These are phyloP conservation scores for Eleusine coracana DNA, from an alignment of 176 grass and related monocot species.

Conservation along the genomic window DNA sequence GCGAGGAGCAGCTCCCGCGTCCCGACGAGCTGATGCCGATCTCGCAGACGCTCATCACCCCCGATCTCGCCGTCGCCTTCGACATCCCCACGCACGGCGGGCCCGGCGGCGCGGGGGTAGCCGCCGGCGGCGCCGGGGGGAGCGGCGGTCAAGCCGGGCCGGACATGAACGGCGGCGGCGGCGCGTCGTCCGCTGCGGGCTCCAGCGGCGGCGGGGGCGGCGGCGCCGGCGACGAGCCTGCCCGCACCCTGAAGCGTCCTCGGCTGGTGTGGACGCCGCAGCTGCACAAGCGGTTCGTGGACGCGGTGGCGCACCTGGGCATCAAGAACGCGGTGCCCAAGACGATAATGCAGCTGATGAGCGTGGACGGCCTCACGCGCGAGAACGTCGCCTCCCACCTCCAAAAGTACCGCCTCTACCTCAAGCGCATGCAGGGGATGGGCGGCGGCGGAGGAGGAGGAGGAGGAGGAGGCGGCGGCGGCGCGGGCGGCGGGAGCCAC, in stretches of 20 bases:
- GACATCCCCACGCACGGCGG: conserved; percentile 63
- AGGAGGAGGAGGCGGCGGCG: conserved; percentile 10
- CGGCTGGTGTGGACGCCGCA: conserved; percentile 92
- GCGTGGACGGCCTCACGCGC: conserved; percentile 88
- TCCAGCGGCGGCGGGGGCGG: conserved; percentile 46
- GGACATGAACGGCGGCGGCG: conserved; percentile 73
- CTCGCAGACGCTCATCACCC: conserved; percentile 85
- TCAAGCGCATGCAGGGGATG: conserved; percentile 82
- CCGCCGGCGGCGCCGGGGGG: background rate
- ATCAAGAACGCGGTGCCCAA: conserved; percentile 98
- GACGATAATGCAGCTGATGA: conserved; percentile 98
- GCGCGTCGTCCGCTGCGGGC: conserved; percentile 53
- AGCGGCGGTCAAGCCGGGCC: background rate
- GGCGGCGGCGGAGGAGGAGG: conserved; percentile 43
- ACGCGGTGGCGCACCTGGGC: conserved; percentile 85
- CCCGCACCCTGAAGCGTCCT: conserved; percentile 80
- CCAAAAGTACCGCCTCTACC: conserved; percentile 88
- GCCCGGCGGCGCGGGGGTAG: background rate
- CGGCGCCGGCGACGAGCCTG: conserved; percentile 61
- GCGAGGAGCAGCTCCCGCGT: conserved; percentile 79
- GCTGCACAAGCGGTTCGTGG: conserved; percentile 91
- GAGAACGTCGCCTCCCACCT: conserved; percentile 93
- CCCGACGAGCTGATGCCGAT: conserved; percentile 89
- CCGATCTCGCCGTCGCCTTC: conserved; percentile 84
- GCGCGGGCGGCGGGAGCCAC: conserved; percentile 46